These are phyloP conservation scores for Ramaria sp. DNA, from an alignment of 768 basidiomycete species.

Conservation along the genomic window DNA sequence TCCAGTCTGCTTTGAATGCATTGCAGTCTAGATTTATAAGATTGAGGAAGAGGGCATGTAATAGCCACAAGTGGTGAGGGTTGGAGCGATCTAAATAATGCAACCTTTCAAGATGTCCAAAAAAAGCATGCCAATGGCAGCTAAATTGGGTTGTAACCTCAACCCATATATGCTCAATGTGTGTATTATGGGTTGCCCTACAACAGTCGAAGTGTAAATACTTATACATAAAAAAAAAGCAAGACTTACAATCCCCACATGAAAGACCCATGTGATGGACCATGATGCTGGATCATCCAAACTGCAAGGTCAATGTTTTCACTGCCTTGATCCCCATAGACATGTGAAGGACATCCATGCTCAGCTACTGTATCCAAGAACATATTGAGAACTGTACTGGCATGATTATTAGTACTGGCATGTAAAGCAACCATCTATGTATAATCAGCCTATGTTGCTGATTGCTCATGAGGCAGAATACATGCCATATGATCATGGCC, in stretches of 20 bases:
- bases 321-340: background rate
- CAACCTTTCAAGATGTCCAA: background rate
- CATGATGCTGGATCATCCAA: constrained; percentile 7
- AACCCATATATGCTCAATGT: constrained; percentile 6
- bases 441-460: too few species aligned
- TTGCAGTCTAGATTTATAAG: constrained; percentile 3
- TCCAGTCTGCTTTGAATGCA: background rate
- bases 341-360: background rate
- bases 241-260: constrained; percentile 8
- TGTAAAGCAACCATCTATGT: constrained; percentile 14
- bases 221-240: background rate
- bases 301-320: constrained; percentile 5
- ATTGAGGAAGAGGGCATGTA: constrained; percentile 5
- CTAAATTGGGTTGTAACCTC: constrained; percentile 2
- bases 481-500: too few species aligned
- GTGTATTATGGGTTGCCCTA: constrained; percentile 3
- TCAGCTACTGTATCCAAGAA: background rate
- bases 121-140: constrained; percentile 1
- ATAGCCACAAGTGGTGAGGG: constrained; percentile 4
- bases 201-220: background rate
- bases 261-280: constrained; percentile 1
- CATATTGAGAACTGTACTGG: background rate
- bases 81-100: background rate
- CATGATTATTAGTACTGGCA: background rate
- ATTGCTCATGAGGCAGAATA: too few species aligned